phyloP scores from a whole-genome alignment of 352 stramenopile genomes.

The Lagenidium sp. region DNA sequence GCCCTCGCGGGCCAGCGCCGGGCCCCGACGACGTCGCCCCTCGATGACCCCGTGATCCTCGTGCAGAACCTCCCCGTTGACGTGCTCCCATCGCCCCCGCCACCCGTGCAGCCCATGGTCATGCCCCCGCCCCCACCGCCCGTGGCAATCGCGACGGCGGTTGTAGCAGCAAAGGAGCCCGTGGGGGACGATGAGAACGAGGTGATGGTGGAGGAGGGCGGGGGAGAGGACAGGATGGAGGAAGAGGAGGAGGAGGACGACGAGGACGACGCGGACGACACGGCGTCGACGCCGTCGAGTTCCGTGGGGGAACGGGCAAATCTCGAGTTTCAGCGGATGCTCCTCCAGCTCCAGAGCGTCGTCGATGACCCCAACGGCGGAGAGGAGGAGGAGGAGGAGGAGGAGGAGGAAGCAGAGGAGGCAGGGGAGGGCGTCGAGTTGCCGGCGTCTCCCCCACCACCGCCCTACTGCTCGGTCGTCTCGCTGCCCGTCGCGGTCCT shows the following conservation, averaged over 20 bases:
- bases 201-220: constrained; percentile 3
- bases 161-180: constrained; percentile 15
- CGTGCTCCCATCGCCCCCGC: constrained; percentile 1
- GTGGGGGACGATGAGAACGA: neutral
- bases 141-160: neutral
- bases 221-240: neutral
- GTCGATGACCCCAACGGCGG: constrained; percentile 32
- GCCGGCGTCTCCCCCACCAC: neutral
- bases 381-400: constrained; percentile 17
- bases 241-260: constrained; percentile 5
- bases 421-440: neutral
- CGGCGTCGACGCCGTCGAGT: constrained; percentile 7
- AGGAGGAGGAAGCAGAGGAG: neutral
- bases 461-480: neutral
- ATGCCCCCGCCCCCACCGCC: neutral
- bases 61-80: constrained; percentile 56
- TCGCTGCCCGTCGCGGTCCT: constrained; percentile 9
- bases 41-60: constrained; percentile 63
- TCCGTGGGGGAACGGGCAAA: constrained; percentile 18
- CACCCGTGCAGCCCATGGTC: neutral
- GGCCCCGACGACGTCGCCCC: constrained; percentile 13
- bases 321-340: constrained; percentile 70
- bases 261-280: constrained; percentile 11
- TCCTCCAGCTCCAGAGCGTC: constrained; percentile 60
- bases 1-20: neutral